Evolutionary conservation across 2,329 filamentous ascomycete species (phyloP).

Genomic region (Conoideocrella luteorostrata): DNA sequence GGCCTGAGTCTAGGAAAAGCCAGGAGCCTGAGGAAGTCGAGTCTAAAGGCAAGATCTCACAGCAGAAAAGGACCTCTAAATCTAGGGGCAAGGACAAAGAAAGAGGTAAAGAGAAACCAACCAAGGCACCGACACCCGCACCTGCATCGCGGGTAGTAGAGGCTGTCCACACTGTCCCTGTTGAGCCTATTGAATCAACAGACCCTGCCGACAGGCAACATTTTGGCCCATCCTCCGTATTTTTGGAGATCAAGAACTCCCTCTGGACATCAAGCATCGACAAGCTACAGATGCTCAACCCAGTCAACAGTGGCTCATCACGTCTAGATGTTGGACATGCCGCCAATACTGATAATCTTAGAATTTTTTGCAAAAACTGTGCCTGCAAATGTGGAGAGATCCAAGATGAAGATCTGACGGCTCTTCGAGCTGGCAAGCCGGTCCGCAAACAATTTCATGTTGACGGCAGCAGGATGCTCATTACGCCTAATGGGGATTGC

Average conservation of each 20-base stretch:
- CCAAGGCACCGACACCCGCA: conserved; percentile 7
- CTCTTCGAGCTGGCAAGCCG: conserved; percentile 48
- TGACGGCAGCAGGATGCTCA: conserved; percentile 60
- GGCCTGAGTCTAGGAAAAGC: neutral
- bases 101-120: conserved; percentile 8
- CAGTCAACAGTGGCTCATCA: conserved; percentile 23
- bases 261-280: conserved; percentile 28
- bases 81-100: conserved; percentile 22
- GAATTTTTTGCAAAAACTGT: conserved; percentile 31
- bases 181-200: conserved; percentile 11
- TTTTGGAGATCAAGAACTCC: conserved; percentile 26
- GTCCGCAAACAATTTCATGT: conserved; percentile 52
- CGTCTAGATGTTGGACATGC: conserved; percentile 19
- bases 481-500: conserved; percentile 71
- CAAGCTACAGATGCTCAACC: conserved; percentile 30
- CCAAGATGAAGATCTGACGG: conserved; percentile 44
- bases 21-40: conserved; percentile 13
- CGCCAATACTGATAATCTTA: conserved; percentile 12
- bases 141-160: conserved; percentile 8
- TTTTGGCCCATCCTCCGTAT: conserved; percentile 27
- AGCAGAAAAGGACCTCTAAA: conserved; percentile 25
- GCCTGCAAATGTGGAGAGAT: conserved; percentile 35
- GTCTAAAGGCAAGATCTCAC: conserved; percentile 21
- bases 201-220: conserved; percentile 23
- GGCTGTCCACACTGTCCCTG: conserved; percentile 13